A percentile compares a stretch with the other conserved stretches of the same genome.
Evolutionary conservation across 208 protist genomes (phyloP).

Genomic region (Crithidia thermophila): DNA sequence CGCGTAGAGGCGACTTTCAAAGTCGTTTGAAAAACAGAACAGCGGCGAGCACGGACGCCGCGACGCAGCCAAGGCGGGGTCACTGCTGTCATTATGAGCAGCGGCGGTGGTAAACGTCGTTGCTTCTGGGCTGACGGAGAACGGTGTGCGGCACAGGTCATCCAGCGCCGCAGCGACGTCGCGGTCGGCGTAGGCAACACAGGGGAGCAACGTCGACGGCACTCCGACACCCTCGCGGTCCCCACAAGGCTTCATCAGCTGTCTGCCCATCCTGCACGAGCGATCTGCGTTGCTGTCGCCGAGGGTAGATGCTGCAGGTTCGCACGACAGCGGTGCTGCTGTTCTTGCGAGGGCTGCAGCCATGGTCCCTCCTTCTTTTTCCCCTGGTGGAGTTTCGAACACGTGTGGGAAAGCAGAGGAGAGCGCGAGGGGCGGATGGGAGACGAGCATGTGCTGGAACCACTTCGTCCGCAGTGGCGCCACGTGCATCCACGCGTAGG

Average conservation of each 20-base stretch:
- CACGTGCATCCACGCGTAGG: slow-evolving; percentile 27
- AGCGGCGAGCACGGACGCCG: background rate
- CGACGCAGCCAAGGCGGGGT: background rate
- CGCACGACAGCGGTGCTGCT: no score
- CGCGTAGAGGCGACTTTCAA: slow-evolving; percentile 14
- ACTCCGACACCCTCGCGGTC: background rate
- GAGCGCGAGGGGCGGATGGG: no score
- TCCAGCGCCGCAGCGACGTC: background rate
- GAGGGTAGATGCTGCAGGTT: no score
- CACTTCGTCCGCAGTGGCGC: slow-evolving; percentile 14
- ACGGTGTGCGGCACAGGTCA: background rate
- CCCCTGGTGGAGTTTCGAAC: no score
- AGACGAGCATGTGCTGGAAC: slow-evolving; percentile 9
- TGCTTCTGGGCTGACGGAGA: no score
- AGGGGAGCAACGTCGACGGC: background rate
- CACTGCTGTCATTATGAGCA: background rate
- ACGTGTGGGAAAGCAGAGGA: no score
- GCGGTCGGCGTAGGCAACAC: slow-evolving; percentile 3
- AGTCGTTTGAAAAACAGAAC: background rate
- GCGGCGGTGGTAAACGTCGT: background rate
- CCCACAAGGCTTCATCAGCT: no score
- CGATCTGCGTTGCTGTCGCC: no score
- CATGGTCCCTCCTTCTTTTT: no score
- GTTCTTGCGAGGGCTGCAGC: no score
- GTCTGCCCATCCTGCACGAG: background rate